A percentile compares a stretch with the other conserved stretches of the same genome.
Conservation (phyloP, 2,329 filamentous ascomycete genomes). For the Clarireedia homoeocarpa region DNA sequence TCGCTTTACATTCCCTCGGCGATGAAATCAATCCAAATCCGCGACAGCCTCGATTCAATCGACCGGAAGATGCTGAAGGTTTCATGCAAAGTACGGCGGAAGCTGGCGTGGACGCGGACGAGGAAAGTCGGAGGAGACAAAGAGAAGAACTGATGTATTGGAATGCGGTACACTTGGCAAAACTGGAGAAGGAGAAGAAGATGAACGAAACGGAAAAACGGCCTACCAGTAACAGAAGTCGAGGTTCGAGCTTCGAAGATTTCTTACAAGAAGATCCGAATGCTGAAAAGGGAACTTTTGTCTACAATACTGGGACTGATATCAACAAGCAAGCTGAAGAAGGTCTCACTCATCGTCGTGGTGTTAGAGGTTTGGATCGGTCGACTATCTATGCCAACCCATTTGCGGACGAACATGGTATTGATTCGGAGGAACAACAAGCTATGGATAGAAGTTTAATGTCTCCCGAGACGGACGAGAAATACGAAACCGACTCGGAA, state of each 20-base stretch:
- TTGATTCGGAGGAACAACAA: conserved; percentile 36
- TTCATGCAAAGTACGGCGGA: conserved; percentile 47
- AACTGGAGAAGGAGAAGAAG: conserved; percentile 33
- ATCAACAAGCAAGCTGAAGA: conserved; percentile 32
- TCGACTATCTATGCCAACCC: conserved; percentile 47
- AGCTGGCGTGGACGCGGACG: conserved; percentile 51
- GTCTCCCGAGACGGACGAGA: conserved; percentile 19
- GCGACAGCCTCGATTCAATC: conserved; percentile 49
- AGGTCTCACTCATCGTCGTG: conserved; percentile 37
- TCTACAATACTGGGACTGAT: conserved; percentile 51
- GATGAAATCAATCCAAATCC: conserved; percentile 40
- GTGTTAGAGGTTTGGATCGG: conserved; percentile 37
- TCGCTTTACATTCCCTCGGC: conserved; percentile 51
- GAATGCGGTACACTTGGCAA: conserved; percentile 49
- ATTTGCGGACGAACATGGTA: conserved; percentile 37
- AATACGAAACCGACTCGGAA: conserved; percentile 52
- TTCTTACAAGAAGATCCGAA: conserved; percentile 44
- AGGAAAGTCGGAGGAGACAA: conserved; percentile 52
- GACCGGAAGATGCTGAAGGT: conserved; percentile 58
- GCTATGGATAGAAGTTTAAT: conserved; percentile 31
- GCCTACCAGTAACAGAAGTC: conserved; percentile 23
- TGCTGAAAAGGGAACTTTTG: conserved; percentile 47
- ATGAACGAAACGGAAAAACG: conserved; percentile 17
- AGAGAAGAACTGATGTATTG: conserved; percentile 59
- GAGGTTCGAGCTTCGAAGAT: conserved; percentile 43